These are phyloP conservation scores for Dichomitus squalens DNA, from an alignment of 1,284 basidiomycete genomes.

Conservation along the genomic window DNA sequence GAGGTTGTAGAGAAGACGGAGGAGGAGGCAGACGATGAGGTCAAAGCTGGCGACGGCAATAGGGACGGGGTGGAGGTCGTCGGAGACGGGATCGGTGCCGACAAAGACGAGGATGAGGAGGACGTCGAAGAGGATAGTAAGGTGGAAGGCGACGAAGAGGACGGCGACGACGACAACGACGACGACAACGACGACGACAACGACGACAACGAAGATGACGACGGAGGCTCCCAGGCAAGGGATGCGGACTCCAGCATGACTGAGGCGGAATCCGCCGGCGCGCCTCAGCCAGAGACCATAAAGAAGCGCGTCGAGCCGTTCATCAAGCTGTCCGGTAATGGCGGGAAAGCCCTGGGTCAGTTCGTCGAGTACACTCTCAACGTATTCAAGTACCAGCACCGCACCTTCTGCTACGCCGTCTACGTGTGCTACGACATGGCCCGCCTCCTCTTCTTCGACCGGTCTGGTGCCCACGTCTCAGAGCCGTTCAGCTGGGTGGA, in stretches of 20 bases:
- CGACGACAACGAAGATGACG: too few relatives aligned
- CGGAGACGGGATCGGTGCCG: too few relatives aligned
- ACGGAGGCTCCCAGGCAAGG: not conserved
- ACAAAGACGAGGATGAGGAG: not conserved
- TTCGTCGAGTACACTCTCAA: not conserved
- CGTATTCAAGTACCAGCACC: too few relatives aligned
- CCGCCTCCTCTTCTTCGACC: constrained; percentile 13
- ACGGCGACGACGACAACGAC: not conserved
- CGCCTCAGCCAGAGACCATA: not conserved
- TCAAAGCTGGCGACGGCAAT: too few relatives aligned
- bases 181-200: not conserved
- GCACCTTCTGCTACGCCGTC: too few relatives aligned
- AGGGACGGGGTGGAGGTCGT: too few relatives aligned
- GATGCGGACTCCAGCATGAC: too few relatives aligned
- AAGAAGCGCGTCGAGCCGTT: not conserved
- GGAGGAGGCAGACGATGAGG: not conserved
- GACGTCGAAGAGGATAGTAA: not conserved
- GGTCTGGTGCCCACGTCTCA: constrained; percentile 6
- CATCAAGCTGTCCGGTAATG: not conserved
- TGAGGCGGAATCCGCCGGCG: not conserved
- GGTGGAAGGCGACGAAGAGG: not conserved
- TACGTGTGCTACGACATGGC: too few relatives aligned
- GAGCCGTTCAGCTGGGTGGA: constrained; percentile 7
- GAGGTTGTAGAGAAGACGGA: not conserved
- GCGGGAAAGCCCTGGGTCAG: not conserved